Conservation (phyloP, 495 filamentous ascomycete genomes). For the Penicillium lividum region DNA sequence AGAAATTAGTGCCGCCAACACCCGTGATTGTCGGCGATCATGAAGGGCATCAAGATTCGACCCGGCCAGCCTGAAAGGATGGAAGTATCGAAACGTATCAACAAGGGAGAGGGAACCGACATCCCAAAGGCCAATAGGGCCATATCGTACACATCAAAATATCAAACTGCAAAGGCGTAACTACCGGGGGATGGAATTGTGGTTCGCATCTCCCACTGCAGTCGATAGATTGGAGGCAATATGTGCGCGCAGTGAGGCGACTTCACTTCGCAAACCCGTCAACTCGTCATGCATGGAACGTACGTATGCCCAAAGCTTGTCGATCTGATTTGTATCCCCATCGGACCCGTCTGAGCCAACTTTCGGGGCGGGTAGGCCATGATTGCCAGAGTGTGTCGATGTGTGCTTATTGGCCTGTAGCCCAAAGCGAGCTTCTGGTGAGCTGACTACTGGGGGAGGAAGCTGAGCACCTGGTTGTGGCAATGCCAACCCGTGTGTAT, state of each 20-base stretch:
- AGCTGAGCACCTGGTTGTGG: slow-evolving; percentile 49
- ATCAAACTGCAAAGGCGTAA: slow-evolving; percentile 12
- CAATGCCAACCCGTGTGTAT: slow-evolving; percentile 37
- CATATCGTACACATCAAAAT: slow-evolving; percentile 29
- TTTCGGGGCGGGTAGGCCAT: slow-evolving; percentile 33
- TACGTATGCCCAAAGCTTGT: slow-evolving; percentile 50
- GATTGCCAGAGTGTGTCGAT: slow-evolving; percentile 44
- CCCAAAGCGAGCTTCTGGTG: slow-evolving; percentile 48
- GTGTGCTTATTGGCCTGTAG: slow-evolving; percentile 40
- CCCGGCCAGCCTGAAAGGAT: neutral
- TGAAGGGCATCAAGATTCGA: slow-evolving; percentile 23
- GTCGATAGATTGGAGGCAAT: slow-evolving; percentile 35
- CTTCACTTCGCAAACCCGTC: slow-evolving; percentile 39
- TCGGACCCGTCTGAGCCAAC: slow-evolving; percentile 30
- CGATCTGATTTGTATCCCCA: slow-evolving; percentile 28
- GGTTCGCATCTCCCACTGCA: slow-evolving; percentile 26
- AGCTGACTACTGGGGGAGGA: slow-evolving; percentile 52
- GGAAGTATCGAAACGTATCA: slow-evolving; percentile 17
- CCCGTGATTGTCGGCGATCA: slow-evolving; percentile 23
- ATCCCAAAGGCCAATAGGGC: neutral
- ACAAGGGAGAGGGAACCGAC: slow-evolving; percentile 14
- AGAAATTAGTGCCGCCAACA: slow-evolving; percentile 21
- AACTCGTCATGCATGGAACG: slow-evolving; percentile 47
- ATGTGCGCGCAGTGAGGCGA: slow-evolving; percentile 41
- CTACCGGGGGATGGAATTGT: slow-evolving; percentile 27